Evolutionary conservation across 129 eudicot species (phyloP).

Genomic region (Centaurea solstitialis): DNA sequence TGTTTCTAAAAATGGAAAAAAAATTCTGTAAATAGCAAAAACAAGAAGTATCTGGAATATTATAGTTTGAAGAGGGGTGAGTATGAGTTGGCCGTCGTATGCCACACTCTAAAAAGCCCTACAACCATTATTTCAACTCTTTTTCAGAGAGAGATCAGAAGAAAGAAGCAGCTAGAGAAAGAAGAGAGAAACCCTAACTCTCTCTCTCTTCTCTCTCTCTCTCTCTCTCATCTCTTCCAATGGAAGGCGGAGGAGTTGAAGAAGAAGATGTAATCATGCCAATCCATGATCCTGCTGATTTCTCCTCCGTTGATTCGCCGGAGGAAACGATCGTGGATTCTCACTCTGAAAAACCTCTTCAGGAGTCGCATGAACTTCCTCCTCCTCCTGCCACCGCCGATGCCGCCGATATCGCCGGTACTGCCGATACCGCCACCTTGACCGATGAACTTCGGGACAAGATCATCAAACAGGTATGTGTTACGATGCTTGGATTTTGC

Average conservation of each 20-base stretch:
- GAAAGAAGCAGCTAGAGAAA: slow-evolving; percentile 20
- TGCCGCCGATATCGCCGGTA: slow-evolving; percentile 12
- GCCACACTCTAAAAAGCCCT: slow-evolving; percentile 28
- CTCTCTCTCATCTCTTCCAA: slow-evolving; percentile 20
- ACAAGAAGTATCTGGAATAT: not conserved
- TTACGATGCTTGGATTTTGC: not conserved
- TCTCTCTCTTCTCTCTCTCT: not conserved
- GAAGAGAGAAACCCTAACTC: not conserved
- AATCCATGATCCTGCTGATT: slow-evolving; percentile 50
- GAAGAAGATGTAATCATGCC: slow-evolving; percentile 21
- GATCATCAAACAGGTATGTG: slow-evolving; percentile 65
- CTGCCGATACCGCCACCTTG: slow-evolving; percentile 31
- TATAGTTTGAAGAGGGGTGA: not conserved
- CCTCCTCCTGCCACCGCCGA: slow-evolving; percentile 14
- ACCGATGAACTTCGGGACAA: slow-evolving; percentile 63
- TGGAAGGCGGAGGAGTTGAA: slow-evolving; percentile 44
- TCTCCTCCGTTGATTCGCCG: slow-evolving; percentile 47
- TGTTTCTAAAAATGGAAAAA: not conserved
- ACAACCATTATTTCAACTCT: not conserved
- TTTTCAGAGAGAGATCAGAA: slow-evolving; percentile 8
- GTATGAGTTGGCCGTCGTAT: slow-evolving; percentile 14
- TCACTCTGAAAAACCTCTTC: slow-evolving; percentile 31
- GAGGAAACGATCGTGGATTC: slow-evolving; percentile 34
- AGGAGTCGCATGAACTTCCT: slow-evolving; percentile 45
- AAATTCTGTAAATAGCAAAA: not conserved